Evolutionary conservation across 306 rosid genomes (phyloP).

Genomic region (Alnus glutinosa): DNA sequence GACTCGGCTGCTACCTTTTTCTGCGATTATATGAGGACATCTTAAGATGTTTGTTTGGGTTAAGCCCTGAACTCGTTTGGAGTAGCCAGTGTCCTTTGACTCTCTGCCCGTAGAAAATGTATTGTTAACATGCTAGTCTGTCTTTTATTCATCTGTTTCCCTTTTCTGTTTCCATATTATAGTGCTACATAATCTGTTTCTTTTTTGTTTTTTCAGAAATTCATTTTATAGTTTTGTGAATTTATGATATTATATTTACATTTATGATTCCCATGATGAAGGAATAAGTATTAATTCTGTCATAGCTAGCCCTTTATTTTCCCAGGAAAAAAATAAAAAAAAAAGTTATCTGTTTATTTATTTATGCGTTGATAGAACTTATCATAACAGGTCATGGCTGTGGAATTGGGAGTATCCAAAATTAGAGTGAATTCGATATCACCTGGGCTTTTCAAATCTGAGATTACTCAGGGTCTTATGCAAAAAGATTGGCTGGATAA

Average conservation of each 20-base stretch:
- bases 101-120: background rate
- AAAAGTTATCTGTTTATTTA: too few relatives aligned
- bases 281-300: background rate
- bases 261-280: background rate
- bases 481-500: constrained; percentile 64
- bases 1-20: background rate
- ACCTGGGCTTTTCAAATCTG: constrained; percentile 81
- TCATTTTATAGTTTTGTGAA: too few relatives aligned
- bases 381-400: constrained; percentile 65
- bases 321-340: constrained; percentile 29
- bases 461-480: constrained; percentile 65
- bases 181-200: background rate
- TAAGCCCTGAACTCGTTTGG: background rate
- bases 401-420: constrained; percentile 69
- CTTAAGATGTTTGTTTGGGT: background rate
- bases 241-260: background rate
- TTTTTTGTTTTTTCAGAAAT: too few relatives aligned
- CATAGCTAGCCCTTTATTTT: too few relatives aligned
- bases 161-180: background rate
- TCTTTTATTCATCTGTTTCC: background rate
- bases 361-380: background rate
- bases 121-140: background rate
- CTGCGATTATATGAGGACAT: background rate
- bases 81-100: background rate
- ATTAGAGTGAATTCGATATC: constrained; percentile 80